phyloP scores from a whole-genome alignment of 2,329 filamentous ascomycete species.

The Dactylonectria macrodidyma region DNA sequence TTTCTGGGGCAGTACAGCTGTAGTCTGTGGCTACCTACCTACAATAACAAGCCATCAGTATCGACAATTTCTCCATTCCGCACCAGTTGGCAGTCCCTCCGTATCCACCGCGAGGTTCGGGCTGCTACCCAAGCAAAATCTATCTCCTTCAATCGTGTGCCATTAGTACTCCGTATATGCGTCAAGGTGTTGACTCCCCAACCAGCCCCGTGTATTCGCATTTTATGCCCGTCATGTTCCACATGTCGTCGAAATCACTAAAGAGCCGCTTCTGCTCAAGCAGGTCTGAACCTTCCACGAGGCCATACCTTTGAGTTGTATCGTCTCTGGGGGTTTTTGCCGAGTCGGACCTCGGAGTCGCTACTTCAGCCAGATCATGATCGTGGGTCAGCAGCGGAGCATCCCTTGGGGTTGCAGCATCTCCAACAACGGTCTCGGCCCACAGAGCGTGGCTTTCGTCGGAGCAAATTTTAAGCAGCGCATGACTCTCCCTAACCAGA shows the following conservation, averaged over 20 bases:
- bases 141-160: too few relatives aligned
- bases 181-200: background rate
- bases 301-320: background rate
- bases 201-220: background rate
- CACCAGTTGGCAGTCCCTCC: too few relatives aligned
- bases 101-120: too few relatives aligned
- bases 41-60: too few relatives aligned
- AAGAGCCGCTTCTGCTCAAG: background rate
- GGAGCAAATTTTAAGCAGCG: background rate
- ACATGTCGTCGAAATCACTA: slow-evolving; percentile 7
- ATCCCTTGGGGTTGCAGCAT: background rate
- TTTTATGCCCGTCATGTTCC: background rate
- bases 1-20: too few relatives aligned
- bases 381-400: background rate
- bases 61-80: too few relatives aligned
- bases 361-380: background rate
- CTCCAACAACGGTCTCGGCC: background rate
- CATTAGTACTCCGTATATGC: background rate
- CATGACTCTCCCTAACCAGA: background rate
- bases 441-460: background rate
- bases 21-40: too few relatives aligned
- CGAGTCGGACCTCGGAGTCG: background rate
- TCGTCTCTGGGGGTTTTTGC: background rate
- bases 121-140: too few relatives aligned
- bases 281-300: background rate